These are phyloP conservation scores for Sphaerulina populicola DNA, from an alignment of 2,329 filamentous ascomycete genomes.

Conservation along the genomic window DNA sequence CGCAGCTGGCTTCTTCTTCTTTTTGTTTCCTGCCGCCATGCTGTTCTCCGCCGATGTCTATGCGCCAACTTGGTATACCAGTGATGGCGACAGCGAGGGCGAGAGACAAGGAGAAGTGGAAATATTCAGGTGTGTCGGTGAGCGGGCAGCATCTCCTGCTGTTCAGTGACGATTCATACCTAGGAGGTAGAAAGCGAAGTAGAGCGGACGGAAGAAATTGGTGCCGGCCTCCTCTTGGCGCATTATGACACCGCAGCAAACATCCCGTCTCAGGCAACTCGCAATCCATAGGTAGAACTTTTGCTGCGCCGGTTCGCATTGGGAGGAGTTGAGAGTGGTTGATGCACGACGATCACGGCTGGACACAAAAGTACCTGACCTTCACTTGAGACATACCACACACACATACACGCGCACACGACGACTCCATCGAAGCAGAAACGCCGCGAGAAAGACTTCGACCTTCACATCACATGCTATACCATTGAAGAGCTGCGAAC, in stretches of 20 bases:
- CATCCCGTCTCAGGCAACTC: not conserved
- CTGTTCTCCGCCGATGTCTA: conserved; percentile 16
- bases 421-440: not conserved
- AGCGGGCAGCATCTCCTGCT: conserved; percentile 1
- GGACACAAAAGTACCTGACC: not conserved
- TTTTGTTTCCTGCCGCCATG: conserved; percentile 36
- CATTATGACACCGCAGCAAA: not conserved
- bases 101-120: conserved; percentile 2
- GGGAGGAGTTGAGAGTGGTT: not conserved
- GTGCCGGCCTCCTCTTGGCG: not conserved
- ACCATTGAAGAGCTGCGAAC: conserved; percentile 3
- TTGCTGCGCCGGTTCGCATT: not conserved
- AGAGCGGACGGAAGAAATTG: not conserved
- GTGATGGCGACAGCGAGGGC: not conserved
- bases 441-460: not conserved
- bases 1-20: conserved; percentile 82
- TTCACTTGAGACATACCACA: not conserved
- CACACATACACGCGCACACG: not conserved
- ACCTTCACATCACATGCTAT: not conserved
- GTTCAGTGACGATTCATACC: too few relatives aligned
- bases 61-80: not conserved
- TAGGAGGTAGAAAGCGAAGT: too few relatives aligned
- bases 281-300: not conserved
- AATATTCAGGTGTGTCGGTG: not conserved
- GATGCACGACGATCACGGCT: not conserved